phyloP scores from a whole-genome alignment of 345 rosid genomes.

The Camelina laxa region DNA sequence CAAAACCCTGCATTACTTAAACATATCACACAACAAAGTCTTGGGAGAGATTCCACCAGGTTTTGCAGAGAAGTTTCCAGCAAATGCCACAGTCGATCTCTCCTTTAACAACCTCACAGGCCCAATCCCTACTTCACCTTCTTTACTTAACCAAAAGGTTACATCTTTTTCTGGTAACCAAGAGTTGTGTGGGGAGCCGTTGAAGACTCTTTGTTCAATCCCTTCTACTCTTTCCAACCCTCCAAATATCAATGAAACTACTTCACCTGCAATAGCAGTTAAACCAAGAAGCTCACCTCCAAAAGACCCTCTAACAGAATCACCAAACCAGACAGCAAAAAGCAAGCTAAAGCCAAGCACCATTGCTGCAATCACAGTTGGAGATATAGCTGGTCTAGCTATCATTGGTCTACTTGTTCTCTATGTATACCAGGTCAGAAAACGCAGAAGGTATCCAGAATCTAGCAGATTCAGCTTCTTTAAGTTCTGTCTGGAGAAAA shows the following conservation, averaged over 20 bases:
- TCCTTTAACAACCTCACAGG: slow-evolving; percentile 90
- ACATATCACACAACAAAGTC: slow-evolving; percentile 75
- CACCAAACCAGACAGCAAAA: slow-evolving; percentile 30
- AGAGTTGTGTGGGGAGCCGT: slow-evolving; percentile 83
- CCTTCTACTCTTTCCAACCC: slow-evolving; percentile 80
- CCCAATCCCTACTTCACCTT: slow-evolving; percentile 63
- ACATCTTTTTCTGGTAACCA: slow-evolving; percentile 65
- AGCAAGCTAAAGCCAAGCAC: slow-evolving; percentile 71
- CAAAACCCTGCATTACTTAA: slow-evolving; percentile 58
- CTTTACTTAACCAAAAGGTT: slow-evolving; percentile 61
- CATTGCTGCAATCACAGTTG: slow-evolving; percentile 66
- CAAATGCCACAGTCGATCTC: slow-evolving; percentile 66
- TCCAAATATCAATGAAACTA: slow-evolving; percentile 59
- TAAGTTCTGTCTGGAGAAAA: slow-evolving; percentile 43
- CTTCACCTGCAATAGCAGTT: slow-evolving; percentile 90
- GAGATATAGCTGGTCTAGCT: slow-evolving; percentile 67
- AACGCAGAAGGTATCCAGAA: slow-evolving; percentile 45
- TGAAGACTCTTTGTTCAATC: slow-evolving; percentile 72
- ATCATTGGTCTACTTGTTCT: slow-evolving; percentile 62
- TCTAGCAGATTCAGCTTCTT: slow-evolving; percentile 34
- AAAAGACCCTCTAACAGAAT: slow-evolving; percentile 35
- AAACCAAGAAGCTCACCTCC: slow-evolving; percentile 67
- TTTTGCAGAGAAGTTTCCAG: slow-evolving; percentile 63
- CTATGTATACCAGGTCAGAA: slow-evolving; percentile 69
- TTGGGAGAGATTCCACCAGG: slow-evolving; percentile 60